Conservation (phyloP, 2,329 filamentous ascomycete genomes). For the Monilinia fructicola region DNA sequence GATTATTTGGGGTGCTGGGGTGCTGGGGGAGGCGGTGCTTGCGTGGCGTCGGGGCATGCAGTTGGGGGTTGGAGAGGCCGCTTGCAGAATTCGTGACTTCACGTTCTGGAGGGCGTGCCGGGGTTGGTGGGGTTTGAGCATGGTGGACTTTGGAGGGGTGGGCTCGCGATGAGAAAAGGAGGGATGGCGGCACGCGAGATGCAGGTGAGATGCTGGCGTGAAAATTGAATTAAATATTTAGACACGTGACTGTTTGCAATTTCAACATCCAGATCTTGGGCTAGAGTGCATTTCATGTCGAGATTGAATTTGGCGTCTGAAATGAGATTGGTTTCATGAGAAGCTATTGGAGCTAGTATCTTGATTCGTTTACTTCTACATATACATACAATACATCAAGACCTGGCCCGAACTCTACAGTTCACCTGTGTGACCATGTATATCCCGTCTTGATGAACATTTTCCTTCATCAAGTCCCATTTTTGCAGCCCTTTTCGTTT, state of each 20-base stretch:
- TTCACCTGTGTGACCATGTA: constrained; percentile 13
- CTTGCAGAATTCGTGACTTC: constrained; percentile 20
- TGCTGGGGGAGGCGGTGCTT: background rate
- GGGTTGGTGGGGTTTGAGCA: background rate
- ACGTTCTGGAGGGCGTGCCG: constrained; percentile 15
- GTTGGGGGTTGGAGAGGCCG: background rate
- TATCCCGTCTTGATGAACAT: constrained; percentile 2
- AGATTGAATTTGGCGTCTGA: background rate
- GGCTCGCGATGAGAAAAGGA: background rate
- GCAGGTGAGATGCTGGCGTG: background rate
- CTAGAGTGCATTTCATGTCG: background rate
- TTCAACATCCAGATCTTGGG: background rate
- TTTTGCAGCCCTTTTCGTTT: background rate
- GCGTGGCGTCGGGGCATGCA: background rate
- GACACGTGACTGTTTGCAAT: constrained; percentile 12
- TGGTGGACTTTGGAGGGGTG: background rate
- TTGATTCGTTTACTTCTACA: constrained; percentile 18
- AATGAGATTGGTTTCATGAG: background rate
- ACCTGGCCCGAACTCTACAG: background rate
- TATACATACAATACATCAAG: constrained; percentile 20
- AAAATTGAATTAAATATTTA: background rate
- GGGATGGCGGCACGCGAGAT: constrained; percentile 8
- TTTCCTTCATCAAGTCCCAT: background rate
- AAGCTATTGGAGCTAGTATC: constrained; percentile 1
- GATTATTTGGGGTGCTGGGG: constrained; percentile 49